Percentiles rank a stretch among this genome's conserved stretches.
Evolutionary conservation across 148 eudicot genomes (phyloP).

Genomic region (Diospyros lotus): DNA sequence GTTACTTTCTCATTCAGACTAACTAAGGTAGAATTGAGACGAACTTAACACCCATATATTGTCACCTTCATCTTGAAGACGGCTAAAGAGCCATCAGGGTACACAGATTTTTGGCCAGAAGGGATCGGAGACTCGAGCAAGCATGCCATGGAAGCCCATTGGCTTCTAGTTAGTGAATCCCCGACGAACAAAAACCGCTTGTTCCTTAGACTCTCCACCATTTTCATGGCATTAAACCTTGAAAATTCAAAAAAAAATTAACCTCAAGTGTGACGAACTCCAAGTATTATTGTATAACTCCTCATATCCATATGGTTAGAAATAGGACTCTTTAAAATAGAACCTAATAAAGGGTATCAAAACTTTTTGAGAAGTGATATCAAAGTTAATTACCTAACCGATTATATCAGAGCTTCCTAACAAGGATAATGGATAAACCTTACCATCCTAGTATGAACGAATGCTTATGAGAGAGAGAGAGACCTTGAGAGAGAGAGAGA

Average conservation of each 20-base stretch:
- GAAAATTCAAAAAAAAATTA: not conserved
- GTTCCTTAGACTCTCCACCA: constrained; percentile 19
- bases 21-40: no score
- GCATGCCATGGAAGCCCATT: constrained; percentile 28
- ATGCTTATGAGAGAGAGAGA: not conserved
- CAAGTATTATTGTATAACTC: no score
- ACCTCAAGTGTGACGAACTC: not conserved
- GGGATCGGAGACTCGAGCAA: not conserved
- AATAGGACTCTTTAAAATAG: no score
- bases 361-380: no score
- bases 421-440: no score
- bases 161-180: constrained; percentile 26
- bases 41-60: no score
- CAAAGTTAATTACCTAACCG: no score
- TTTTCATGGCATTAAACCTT: constrained; percentile 23
- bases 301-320: no score
- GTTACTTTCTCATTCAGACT: no score
- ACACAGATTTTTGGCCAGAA: not conserved
- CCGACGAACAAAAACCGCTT: constrained; percentile 23
- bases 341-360: no score
- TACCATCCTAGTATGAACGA: no score
- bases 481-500: constrained; percentile 1
- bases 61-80: not conserved
- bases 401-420: no score
- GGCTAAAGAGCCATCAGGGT: not conserved